Percentiles rank a stretch among this genome's conserved stretches.
Evolutionary conservation across 2,329 filamentous ascomycete species (phyloP).

Genomic region (Scytalidium sp.): DNA sequence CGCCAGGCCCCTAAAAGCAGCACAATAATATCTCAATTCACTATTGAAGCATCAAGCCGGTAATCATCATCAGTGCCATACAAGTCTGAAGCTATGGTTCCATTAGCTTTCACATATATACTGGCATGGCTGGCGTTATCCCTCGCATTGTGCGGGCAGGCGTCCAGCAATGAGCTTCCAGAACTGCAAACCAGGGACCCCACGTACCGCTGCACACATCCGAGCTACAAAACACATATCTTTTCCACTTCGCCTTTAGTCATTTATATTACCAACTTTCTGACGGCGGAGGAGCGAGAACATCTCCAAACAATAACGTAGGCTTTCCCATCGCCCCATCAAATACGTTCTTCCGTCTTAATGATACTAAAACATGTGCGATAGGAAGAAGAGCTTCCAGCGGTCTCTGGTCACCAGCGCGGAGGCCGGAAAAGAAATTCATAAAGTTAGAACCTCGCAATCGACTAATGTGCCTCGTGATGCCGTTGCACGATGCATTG

Average conservation of each 20-base stretch:
- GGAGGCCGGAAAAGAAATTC: slow-evolving; percentile 38
- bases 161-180: no score
- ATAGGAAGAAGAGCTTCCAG: slow-evolving; percentile 15
- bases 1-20: no score
- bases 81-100: no score
- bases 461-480: slow-evolving; percentile 39
- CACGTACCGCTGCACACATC: slow-evolving; percentile 11
- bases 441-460: slow-evolving; percentile 46
- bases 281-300: slow-evolving; percentile 43
- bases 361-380: neutral
- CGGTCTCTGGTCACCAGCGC: slow-evolving; percentile 50
- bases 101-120: no score
- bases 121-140: no score
- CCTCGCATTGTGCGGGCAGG: no score
- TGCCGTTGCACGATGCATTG: slow-evolving; percentile 50
- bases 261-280: slow-evolving; percentile 53
- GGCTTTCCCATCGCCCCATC: slow-evolving; percentile 4
- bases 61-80: no score
- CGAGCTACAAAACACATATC: slow-evolving; percentile 36
- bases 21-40: no score
- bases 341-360: no score
- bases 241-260: slow-evolving; percentile 50
- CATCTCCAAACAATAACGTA: slow-evolving; percentile 51
- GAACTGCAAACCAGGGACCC: no score
- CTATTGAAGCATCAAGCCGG: no score